Base-by-base conservation (phyloP, 345 rosid genomes). In the Rhizophora mangle region DNA sequence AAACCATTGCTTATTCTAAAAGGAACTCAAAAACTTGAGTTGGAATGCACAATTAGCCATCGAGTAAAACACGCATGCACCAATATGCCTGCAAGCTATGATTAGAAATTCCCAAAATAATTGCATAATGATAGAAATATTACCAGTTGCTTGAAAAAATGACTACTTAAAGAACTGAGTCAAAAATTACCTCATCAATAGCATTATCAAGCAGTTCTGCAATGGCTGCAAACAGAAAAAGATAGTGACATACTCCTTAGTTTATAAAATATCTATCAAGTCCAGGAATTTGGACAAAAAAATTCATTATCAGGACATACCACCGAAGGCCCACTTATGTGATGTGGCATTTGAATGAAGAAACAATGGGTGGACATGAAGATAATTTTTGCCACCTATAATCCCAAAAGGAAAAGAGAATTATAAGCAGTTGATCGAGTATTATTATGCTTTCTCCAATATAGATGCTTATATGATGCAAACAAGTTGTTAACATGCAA, bases 291-390 rank as follows among this genome's bases (percentile, higher is more conserved):
- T 22, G 52, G 27, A 60, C 31, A 56, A 59, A 49, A 30, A 43
- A 53, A 43, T 18, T 51, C 10, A 65, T 58, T 51, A 63, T 59
- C 59, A 30, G 51, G 55, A 68, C 93, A 78, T 89, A 94, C 98
- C 98, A 20, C 97, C 98, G 83, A 89, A 91, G 24, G 88, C 97
- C 98, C 98, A 94, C 79, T 91, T 91, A 79, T 91, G 98, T 46
- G 98, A 94, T 63, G 98, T 94, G 70, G 98, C 98, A 85, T 94
- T 94, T 64, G 97, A 94, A 82, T 94, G 98, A 77, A 94, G 96
- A 82, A 94, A 94, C 96, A 89, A 77, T 11, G 98, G 98, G 65
- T 91, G 97, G 68, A 94, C 96, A 77, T 89, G 97, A 57, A 91
- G 87, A 84, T 87, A 85, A 65, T 82, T 91, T 63, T 80, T 88